These are phyloP conservation scores for Amphicarpaea edgeworthii DNA, from an alignment of 306 rosid genomes.

Conservation along the genomic window DNA sequence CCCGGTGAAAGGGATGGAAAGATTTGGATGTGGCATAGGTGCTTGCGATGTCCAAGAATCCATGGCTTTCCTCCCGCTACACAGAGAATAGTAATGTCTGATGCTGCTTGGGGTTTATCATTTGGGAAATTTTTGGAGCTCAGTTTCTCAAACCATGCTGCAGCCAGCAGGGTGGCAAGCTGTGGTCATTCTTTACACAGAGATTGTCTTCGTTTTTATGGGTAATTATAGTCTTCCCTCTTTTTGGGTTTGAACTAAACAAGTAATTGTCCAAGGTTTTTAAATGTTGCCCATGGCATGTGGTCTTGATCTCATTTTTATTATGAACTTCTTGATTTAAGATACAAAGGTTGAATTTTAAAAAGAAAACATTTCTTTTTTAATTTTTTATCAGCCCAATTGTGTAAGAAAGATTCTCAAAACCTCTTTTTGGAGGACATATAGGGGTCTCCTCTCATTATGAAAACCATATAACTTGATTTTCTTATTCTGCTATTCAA, in stretches of 20 bases:
- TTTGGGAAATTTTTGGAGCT: conserved; percentile 99
- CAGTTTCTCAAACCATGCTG: conserved; percentile 98
- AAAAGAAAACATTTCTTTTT: conserved; percentile 9
- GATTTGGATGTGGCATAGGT: conserved; percentile 99
- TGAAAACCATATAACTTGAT: conserved; percentile 32
- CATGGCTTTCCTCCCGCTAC: conserved; percentile 98
- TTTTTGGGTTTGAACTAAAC: conserved; percentile 28
- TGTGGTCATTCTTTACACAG: conserved; percentile 99
- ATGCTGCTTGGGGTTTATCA: conserved; percentile 99
- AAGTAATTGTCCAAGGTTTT: conserved; percentile 22
- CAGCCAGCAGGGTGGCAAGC: conserved; percentile 98
- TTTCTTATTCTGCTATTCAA: conserved; percentile 34
- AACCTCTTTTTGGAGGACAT: conserved; percentile 33
- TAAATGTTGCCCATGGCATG: conserved; percentile 29
- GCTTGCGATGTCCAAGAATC: conserved; percentile 89
- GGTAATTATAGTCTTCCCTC: conserved; percentile 59
- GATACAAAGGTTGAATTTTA: conserved; percentile 18
- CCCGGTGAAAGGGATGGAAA: conserved; percentile 96
- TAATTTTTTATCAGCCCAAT: conserved; percentile 27
- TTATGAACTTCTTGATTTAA: conserved; percentile 20
- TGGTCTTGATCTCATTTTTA: conserved; percentile 31
- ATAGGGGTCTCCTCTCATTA: conserved; percentile 1
- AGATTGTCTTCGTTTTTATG: conserved; percentile 98
- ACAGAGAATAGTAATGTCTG: conserved; percentile 91
- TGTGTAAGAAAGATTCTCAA: conserved; percentile 35